phyloP scores from a whole-genome alignment of 208 protist genomes.

The Jaenimonas drosophilae region DNA sequence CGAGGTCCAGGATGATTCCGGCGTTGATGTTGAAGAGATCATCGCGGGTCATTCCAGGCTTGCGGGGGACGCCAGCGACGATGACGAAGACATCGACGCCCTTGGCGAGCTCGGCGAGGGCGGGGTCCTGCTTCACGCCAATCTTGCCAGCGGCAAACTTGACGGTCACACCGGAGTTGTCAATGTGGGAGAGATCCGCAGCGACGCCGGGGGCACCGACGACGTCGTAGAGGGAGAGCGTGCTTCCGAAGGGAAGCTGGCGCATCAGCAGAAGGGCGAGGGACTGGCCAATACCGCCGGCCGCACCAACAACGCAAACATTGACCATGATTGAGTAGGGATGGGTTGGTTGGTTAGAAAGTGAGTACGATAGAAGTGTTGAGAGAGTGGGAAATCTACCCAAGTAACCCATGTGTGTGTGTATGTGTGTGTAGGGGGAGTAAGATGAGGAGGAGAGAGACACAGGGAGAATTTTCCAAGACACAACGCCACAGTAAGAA shows the following conservation, averaged over 20 bases:
- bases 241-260: slow-evolving; percentile 60
- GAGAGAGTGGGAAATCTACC: too few relatives aligned
- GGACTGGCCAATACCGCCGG: slow-evolving; percentile 84
- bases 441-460: too few relatives aligned
- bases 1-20: slow-evolving; percentile 85
- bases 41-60: slow-evolving; percentile 95
- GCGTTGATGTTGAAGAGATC: slow-evolving; percentile 97
- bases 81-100: slow-evolving; percentile 91
- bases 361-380: too few relatives aligned
- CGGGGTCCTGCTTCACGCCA: slow-evolving; percentile 53
- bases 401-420: too few relatives aligned
- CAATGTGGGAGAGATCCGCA: slow-evolving; percentile 91
- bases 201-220: slow-evolving; percentile 87
- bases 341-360: too few relatives aligned
- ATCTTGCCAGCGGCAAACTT: slow-evolving; percentile 69
- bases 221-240: slow-evolving; percentile 90
- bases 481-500: too few relatives aligned
- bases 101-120: slow-evolving; percentile 48
- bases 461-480: too few relatives aligned
- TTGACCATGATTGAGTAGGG: slow-evolving; percentile 49
- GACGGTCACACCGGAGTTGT: slow-evolving; percentile 60
- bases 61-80: slow-evolving; percentile 93
- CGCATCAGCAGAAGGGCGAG: slow-evolving; percentile 81
- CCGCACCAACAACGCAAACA: slow-evolving; percentile 82
- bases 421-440: too few relatives aligned